Evolutionary conservation across 1,139 yeast species (phyloP), one percentile per base, ranked within the genome.

Genomic region (Hemisphaericaspora subhashii): DNA sequence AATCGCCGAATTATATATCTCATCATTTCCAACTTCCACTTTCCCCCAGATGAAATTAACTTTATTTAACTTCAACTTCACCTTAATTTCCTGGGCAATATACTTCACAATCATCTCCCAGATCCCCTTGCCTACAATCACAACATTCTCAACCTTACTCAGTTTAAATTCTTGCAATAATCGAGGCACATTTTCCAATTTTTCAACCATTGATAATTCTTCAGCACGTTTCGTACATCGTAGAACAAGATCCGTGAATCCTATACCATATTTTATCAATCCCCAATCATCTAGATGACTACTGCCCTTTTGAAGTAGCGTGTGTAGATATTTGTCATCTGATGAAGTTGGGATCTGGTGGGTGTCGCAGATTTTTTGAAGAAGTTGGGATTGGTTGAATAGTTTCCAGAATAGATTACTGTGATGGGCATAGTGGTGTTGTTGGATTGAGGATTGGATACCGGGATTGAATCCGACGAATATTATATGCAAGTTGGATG

Each of bases 381-480:
- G 68, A 7, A 81, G 47, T 8, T 72, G 66, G 10, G 83, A 71
- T 41, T 77, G 74, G 53, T 76, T 77, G 46, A 86, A 61, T 25
- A 83, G 60, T 46, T 74, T 79, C 92, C 92, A 85, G 54, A 86
- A 85, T 34, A 73, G 58, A 52, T 85, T 85, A 5, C 87, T 72
- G 25, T 66, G 77, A 51, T 85, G 92, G 0, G 94, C 94, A 54
- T 82, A 85, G 53, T 83, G 81, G 53, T 84, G 92, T 34, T 86
- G 89, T 10, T 66, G 61, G 20, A 64, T 51, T 0, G 88, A 79
- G 0, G 92, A 82, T 51, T 72, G 73, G 3, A 80, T 60, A 2
- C 92, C 88, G 0, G 95, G 95, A 50, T 85, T 85, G 63, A 72
- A 83, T 0, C 95, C 95, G 2, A 85, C 71, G 49, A 85, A 84